Evolutionary conservation across 345 rosid genomes (phyloP).

Genomic region (Brassica juncea): DNA sequence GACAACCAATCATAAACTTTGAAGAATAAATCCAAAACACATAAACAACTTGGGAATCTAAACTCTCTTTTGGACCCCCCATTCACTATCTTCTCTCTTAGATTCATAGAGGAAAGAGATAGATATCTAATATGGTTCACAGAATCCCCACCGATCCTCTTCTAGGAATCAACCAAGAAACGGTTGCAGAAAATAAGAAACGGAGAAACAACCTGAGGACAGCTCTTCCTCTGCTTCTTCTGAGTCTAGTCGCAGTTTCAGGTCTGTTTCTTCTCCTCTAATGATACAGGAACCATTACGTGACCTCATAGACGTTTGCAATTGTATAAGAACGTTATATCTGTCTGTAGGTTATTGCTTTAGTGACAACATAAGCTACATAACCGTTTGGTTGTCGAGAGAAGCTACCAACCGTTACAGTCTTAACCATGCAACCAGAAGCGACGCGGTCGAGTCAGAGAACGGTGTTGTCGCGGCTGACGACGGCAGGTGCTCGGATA

Average conservation of each 20-base stretch:
- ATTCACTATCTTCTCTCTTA: conserved; percentile 14
- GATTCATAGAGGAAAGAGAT: conserved; percentile 3
- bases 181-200: conserved; percentile 9
- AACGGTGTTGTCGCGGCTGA: conserved; percentile 93
- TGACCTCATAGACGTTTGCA: conserved; percentile 1
- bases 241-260: conserved; percentile 22
- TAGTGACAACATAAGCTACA: conserved; percentile 41
- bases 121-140: conserved; percentile 21
- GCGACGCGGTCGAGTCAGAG: conserved; percentile 63
- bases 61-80: not conserved
- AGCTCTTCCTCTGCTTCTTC: conserved; percentile 19
- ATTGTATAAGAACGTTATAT: not conserved
- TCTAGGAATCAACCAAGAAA: conserved; percentile 7
- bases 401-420: conserved; percentile 27
- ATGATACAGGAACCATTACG: not conserved
- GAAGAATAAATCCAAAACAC: not conserved
- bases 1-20: not conserved
- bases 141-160: conserved; percentile 26
- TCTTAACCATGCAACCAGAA: conserved; percentile 24
- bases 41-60: conserved; percentile 2
- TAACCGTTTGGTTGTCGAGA: conserved; percentile 30
- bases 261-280: conserved; percentile 18
- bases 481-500: conserved; percentile 84
- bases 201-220: conserved; percentile 3
- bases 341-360: conserved; percentile 43